Percentiles rank a stretch among this genome's conserved stretches.
Conservation (phyloP, 305 asterid species). For the Solanum hybrid region DNA sequence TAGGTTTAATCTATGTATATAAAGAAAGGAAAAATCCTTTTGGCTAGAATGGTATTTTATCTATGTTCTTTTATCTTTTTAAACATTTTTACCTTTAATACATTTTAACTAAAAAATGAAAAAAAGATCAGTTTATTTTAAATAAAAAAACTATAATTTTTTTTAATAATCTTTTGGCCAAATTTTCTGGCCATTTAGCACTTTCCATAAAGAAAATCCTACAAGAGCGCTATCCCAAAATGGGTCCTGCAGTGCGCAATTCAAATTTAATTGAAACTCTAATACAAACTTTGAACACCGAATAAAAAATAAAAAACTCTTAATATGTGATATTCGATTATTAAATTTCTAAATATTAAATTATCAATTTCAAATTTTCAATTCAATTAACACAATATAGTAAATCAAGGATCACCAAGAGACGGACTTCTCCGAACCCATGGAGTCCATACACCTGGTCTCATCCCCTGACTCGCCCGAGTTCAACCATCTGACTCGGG, state of each 20-base stretch:
- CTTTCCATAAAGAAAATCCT: neutral
- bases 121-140: no score
- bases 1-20: neutral
- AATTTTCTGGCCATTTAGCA: no score
- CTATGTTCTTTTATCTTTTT: no score
- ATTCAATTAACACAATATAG: neutral
- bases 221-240: neutral
- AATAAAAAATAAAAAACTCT: neutral
- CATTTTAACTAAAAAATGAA: no score
- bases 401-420: neutral
- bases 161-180: no score
- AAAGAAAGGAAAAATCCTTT: no score
- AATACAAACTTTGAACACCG: no score
- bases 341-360: no score
- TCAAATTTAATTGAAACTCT: neutral
- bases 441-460: conserved; percentile 50
- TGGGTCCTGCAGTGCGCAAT: accelerated
- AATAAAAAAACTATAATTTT: no score
- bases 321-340: neutral
- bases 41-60: no score
- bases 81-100: no score
- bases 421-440: neutral
- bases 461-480: conserved; percentile 52
- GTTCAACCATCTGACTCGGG: conserved; percentile 44
- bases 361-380: neutral